Evolutionary conservation across 768 basidiomycete genomes (phyloP), one percentile per base, ranked within the genome.

Genomic region (Rhizopogon sp.): DNA sequence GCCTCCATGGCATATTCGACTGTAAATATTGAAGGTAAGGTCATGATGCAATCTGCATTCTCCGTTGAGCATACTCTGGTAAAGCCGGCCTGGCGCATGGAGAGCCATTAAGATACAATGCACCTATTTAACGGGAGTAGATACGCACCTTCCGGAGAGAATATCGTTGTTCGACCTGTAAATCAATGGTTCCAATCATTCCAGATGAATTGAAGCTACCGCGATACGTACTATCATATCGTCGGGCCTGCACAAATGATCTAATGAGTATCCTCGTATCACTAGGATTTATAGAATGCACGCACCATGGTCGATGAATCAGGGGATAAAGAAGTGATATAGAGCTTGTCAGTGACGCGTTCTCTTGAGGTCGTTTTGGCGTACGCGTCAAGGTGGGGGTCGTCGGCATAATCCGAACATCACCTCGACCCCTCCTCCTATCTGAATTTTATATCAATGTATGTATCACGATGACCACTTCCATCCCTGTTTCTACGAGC

Each of bases 1-100:
- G 94, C 93, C 70, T 98, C 97, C 93, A 98, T 97, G 43, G 96
- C 96, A 82, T 99, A 99, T 76, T 99, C 96, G 77, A 98, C 96
- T 96, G 63, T 46, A 33, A 53, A 45, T 51, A 40, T 60, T 53
- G 37, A 43, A 53, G 29, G 25, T 40, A 49, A 51, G 44, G 56
- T 37, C 25, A 37, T 35, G 37, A n/a, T 17, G 3, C 40, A 20
- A 28, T 52, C 45, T 31, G 49, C 17, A 5, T 20, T 28, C 43
- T 39, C 50, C 45, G 52, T 45, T 41, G 37, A 40, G 58, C 87
- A 72, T 66, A 95, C 94, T 94, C 79, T 99, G 96, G 72, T 96
- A 98, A 54, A 99, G 76, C 58, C 96, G 93, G 61, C 94, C 94
- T 97, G 60, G n/a, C 56, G 6, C 33, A 46, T 31, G 14, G 11